Conservation (phyloP, 1,139 yeast species). For the Kurtzmaniella quercitrusa region DNA sequence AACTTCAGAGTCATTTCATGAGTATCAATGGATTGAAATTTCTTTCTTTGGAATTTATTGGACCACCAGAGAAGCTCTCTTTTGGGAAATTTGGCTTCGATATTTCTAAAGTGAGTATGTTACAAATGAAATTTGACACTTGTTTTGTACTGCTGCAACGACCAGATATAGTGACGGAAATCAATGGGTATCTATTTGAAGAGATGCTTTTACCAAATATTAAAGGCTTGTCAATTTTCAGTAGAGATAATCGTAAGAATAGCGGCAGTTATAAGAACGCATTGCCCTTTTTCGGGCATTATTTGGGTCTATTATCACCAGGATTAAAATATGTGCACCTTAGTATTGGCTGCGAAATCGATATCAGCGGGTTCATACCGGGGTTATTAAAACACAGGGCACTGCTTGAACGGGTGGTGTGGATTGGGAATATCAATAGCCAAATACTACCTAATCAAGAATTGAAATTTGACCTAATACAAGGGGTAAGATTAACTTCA, state of each 20-base stretch:
- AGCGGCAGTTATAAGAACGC: slow-evolving; percentile 1
- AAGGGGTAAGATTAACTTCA: slow-evolving; percentile 4
- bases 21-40: not conserved
- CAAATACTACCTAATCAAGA: not conserved
- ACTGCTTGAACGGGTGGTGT: slow-evolving; percentile 4
- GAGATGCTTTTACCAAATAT: slow-evolving; percentile 2
- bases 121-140: slow-evolving; percentile 4
- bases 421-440: slow-evolving; percentile 7
- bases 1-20: slow-evolving; percentile 1
- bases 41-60: slow-evolving; percentile 3
- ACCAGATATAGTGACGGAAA: slow-evolving; percentile 2
- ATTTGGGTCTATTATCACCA: slow-evolving; percentile 1
- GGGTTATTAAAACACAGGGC: slow-evolving; percentile 1
- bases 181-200: slow-evolving; percentile 3
- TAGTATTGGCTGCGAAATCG: slow-evolving; percentile 7
- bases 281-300: slow-evolving; percentile 5
- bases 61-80: not conserved
- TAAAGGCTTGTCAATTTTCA: slow-evolving; percentile 4
- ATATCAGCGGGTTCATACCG: slow-evolving; percentile 1
- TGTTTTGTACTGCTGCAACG: slow-evolving; percentile 2
- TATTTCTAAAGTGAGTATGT: not conserved
- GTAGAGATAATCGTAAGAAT: slow-evolving; percentile 4
- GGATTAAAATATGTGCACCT: slow-evolving; percentile 3
- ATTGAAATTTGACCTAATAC: slow-evolving; percentile 5
- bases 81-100: not conserved